Conservation (phyloP, 2,329 filamentous ascomycete genomes). For the Ophiostoma triangulosporum region DNA sequence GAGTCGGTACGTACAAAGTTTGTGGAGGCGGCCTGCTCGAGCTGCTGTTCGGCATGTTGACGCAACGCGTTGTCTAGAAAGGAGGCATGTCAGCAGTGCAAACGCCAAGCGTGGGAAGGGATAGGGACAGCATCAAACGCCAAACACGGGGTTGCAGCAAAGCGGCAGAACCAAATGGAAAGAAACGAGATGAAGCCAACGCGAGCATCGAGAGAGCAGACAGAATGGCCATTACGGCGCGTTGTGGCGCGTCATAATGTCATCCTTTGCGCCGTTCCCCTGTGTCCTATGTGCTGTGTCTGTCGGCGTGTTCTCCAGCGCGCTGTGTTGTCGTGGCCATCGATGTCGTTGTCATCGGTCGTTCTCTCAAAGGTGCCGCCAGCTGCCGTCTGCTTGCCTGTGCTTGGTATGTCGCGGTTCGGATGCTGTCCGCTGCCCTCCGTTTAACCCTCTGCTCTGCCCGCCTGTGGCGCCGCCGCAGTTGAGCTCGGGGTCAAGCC, state of each 20-base stretch:
- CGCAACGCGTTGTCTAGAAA: slow-evolving; percentile 70
- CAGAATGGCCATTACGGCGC: not conserved
- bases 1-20: slow-evolving; percentile 62
- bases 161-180: not conserved
- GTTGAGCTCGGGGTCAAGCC: not conserved
- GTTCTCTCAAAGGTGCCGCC: not conserved
- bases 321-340: not conserved
- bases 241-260: slow-evolving; percentile 4
- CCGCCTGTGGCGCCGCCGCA: not conserved
- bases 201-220: not conserved
- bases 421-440: not conserved
- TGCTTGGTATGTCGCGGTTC: slow-evolving; percentile 17
- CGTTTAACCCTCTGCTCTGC: no score
- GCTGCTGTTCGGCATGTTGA: slow-evolving; percentile 85
- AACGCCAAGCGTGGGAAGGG: not conserved
- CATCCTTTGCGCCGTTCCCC: not conserved
- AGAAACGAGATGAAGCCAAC: not conserved
- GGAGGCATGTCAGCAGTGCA: not conserved
- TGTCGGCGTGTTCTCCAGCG: not conserved
- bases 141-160: not conserved
- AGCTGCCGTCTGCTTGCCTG: not conserved
- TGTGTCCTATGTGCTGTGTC: not conserved
- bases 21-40: slow-evolving; percentile 78
- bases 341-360: no score
- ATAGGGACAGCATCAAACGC: not conserved